Conservation (phyloP, 2,329 filamentous ascomycete genomes). For the Pseudogymnoascus sp. region DNA sequence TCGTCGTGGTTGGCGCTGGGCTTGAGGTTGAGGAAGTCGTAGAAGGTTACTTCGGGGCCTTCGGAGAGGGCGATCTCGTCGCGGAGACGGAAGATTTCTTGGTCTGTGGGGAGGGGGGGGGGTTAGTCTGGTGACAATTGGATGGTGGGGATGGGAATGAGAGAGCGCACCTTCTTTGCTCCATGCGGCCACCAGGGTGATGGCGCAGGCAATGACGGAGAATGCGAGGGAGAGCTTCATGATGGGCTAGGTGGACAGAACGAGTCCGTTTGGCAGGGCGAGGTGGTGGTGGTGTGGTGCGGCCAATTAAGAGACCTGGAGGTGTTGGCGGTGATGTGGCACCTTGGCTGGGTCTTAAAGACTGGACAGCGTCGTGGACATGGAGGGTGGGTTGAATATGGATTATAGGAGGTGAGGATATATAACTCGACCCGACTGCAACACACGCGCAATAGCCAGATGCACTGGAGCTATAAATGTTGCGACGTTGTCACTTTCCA, state of each 20-base stretch:
- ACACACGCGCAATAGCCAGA: not conserved
- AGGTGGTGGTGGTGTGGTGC: not conserved
- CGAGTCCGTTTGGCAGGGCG: not conserved
- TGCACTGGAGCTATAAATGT: not conserved
- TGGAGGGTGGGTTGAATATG: not conserved
- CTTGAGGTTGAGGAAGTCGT: slow-evolving; percentile 79
- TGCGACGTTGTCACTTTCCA: not conserved
- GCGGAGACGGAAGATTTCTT: slow-evolving; percentile 92
- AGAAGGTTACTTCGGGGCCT: slow-evolving; percentile 77
- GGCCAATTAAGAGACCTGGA: not conserved
- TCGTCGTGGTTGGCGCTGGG: slow-evolving; percentile 71
- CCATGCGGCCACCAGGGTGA: slow-evolving; percentile 27
- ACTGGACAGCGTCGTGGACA: not conserved
- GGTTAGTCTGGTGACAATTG: slow-evolving; percentile 14
- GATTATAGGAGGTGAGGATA: not conserved
- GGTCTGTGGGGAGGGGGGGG: slow-evolving; percentile 50
- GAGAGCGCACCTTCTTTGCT: slow-evolving; percentile 29
- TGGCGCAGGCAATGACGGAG: slow-evolving; percentile 23
- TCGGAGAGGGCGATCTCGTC: slow-evolving; percentile 75
- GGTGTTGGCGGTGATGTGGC: not conserved
- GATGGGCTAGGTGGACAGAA: slow-evolving; percentile 15
- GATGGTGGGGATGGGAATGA: slow-evolving; percentile 5
- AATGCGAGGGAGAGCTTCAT: slow-evolving; percentile 27
- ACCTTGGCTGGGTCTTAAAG: not conserved
- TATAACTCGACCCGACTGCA: not conserved